Conservation (phyloP, 352 stramenopile species). For the Phytophthora multivora region DNA sequence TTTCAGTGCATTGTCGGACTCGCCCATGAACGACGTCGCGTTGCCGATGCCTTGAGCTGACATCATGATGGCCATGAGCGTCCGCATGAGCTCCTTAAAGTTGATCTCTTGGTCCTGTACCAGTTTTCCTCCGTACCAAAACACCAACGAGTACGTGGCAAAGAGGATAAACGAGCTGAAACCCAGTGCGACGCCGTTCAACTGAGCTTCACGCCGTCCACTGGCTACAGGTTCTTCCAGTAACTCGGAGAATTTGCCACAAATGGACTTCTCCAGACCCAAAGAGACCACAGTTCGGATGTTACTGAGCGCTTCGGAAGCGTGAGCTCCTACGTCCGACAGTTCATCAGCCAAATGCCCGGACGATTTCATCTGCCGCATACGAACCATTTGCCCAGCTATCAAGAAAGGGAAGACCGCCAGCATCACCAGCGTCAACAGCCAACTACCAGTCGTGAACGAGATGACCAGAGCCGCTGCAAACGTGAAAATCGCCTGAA, state of each 20-base stretch:
- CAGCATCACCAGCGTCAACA: slow-evolving; percentile 53
- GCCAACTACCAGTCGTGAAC: slow-evolving; percentile 35
- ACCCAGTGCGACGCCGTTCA: slow-evolving; percentile 55
- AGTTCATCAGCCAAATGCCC: slow-evolving; percentile 24
- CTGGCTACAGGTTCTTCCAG: slow-evolving; percentile 34
- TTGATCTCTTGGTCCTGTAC: slow-evolving; percentile 43
- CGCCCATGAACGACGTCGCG: slow-evolving; percentile 26
- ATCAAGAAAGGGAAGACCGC: slow-evolving; percentile 67
- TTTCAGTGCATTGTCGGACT: slow-evolving; percentile 77
- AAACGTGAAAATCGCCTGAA: slow-evolving; percentile 58
- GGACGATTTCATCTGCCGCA: slow-evolving; percentile 40
- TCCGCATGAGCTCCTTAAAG: slow-evolving; percentile 31
- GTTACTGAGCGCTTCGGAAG: slow-evolving; percentile 48
- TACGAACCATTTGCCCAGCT: slow-evolving; percentile 34
- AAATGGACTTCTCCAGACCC: slow-evolving; percentile 33
- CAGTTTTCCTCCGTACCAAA: slow-evolving; percentile 63
- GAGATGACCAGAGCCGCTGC: slow-evolving; percentile 57
- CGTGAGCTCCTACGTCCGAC: slow-evolving; percentile 39
- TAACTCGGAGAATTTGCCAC: slow-evolving; percentile 21
- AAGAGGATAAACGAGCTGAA: slow-evolving; percentile 39
- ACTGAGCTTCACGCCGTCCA: slow-evolving; percentile 29
- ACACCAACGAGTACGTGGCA: slow-evolving; percentile 53
- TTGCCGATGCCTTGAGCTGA: slow-evolving; percentile 32
- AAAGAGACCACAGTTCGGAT: slow-evolving; percentile 53
- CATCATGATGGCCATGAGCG: slow-evolving; percentile 62